Evolutionary conservation across 768 basidiomycete species (phyloP), one percentile per base, ranked within the genome.

Genomic region (Trametes villosa): DNA sequence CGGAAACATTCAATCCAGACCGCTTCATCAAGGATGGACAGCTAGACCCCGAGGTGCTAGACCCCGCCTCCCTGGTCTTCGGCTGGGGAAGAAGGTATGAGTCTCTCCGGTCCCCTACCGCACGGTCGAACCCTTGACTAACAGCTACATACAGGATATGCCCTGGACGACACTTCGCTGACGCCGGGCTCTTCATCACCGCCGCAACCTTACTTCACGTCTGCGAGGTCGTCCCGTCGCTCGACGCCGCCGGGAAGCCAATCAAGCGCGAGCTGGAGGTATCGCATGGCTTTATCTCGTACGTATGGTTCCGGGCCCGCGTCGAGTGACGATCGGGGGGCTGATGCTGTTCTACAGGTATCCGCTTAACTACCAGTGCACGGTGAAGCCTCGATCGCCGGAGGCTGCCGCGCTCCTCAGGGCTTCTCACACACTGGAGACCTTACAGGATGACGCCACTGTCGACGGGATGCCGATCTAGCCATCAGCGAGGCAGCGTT

Each of bases 1-100:
- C 96, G 12, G 91, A 95, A 30, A 70, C 74, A 42, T 88, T 98
- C 74, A 60, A 78, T 15, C 97, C 97, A 9, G 96, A 98, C 68
- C 88, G 97, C 54, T 99, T 65, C 59, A 38, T 65, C 29, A 31
- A 18, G 17, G 52, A 45, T 18, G 62, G 53, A 9, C 38, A 94
- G 94, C 79, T 99, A 44, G 91, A 96, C 69, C 81, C 87, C 24
- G 73, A 85, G 26, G 53, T 59, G 48, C 57, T 27, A 30, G 60
- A 62, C 29, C 65, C 65, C 1, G 31, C 29, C 9, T n/a, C 26
- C 4, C 33, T 68, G 17, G 60, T 61, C 9, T 75, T 73, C 54
- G 74, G 72, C 13, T 70, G 40, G 49, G 73, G 70, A 3, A 41
- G 65, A n/a, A 42, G 64, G 64, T 65, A 33, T 7, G 9, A 7